A percentile compares a stretch with the other conserved stretches of the same genome.
Conservation (phyloP, 1,284 basidiomycete genomes). For the Ganoderma lingzhi region DNA sequence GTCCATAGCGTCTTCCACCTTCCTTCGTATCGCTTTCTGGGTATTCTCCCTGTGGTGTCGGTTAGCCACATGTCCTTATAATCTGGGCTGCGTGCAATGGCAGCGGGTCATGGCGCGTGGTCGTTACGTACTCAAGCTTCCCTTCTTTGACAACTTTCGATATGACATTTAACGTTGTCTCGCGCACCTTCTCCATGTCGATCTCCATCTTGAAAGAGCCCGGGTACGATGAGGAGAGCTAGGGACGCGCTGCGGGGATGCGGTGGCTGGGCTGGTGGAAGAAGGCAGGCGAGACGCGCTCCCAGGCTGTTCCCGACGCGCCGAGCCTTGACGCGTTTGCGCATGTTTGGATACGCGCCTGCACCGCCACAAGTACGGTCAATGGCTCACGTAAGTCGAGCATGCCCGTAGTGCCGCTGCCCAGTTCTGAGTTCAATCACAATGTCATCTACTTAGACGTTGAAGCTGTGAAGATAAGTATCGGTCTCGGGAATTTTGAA, state of each 20-base stretch:
- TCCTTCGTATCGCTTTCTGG: conserved; percentile 53
- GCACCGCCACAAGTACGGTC: neutral
- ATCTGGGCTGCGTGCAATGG: neutral
- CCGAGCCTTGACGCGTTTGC: conserved; percentile 24
- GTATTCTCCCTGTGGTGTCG: conserved; percentile 51
- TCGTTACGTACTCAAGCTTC: conserved; percentile 22
- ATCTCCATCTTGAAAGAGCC: conserved; percentile 8
- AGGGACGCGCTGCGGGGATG: neutral
- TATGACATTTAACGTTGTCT: conserved; percentile 18
- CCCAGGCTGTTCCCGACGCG: conserved; percentile 1
- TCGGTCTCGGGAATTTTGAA: neutral
- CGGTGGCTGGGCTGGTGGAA: neutral
- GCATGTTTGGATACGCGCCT: conserved; percentile 21
- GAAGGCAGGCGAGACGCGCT: conserved; percentile 20
- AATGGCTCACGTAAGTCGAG: too few relatives aligned
- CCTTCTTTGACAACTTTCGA: conserved; percentile 19
- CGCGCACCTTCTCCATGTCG: conserved; percentile 17
- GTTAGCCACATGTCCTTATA: neutral
- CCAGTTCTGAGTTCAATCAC: too few relatives aligned
- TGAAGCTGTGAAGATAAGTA: too few relatives aligned
- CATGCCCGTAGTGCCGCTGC: too few relatives aligned
- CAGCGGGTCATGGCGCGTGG: neutral
- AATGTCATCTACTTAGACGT: too few relatives aligned
- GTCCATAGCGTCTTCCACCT: conserved; percentile 51
- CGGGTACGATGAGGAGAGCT: neutral